Evolutionary conservation across 768 basidiomycete species (phyloP).

Genomic region (Daedaleopsis sinensis): DNA sequence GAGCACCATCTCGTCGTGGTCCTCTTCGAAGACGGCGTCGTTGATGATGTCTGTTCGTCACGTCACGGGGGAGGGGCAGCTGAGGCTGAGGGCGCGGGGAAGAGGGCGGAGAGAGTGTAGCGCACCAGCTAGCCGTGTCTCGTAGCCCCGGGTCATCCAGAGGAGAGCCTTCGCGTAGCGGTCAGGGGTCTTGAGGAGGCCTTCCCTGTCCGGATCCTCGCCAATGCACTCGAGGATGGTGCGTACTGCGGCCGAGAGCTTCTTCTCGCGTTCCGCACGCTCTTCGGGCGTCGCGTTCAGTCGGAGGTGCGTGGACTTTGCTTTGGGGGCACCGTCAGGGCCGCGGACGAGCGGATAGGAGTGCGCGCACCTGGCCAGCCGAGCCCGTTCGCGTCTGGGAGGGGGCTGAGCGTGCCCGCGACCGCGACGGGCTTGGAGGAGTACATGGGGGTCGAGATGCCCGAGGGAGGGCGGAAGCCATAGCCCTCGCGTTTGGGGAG

Average conservation of each 20-base stretch:
- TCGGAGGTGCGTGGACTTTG: constrained; percentile 87
- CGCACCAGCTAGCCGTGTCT: constrained; percentile 87
- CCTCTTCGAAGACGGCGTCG: constrained; percentile 97
- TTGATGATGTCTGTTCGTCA: constrained; percentile 85
- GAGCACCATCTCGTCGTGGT: constrained; percentile 99
- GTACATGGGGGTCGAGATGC: constrained; percentile 61
- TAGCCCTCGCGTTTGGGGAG: constrained; percentile 71
- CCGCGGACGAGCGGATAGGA: constrained; percentile 6
- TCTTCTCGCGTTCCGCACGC: constrained; percentile 69
- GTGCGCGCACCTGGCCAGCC: constrained; percentile 84
- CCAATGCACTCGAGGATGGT: constrained; percentile 96
- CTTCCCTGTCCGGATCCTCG: constrained; percentile 96
- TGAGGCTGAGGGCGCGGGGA: constrained; percentile 11
- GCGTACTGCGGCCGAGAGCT: constrained; percentile 82
- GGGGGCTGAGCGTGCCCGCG: constrained; percentile 34
- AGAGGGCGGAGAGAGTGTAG: constrained; percentile 21
- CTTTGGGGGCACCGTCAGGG: constrained; percentile 43
- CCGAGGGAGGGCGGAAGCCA: constrained; percentile 77
- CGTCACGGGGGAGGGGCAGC: not conserved
- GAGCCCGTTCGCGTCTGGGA: constrained; percentile 68
- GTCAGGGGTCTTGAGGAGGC: constrained; percentile 88
- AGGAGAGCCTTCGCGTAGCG: constrained; percentile 95
- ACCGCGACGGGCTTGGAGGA: constrained; percentile 30
- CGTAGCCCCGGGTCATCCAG: constrained; percentile 99
- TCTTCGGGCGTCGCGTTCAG: constrained; percentile 80